Evolutionary conservation across 192 early-diverging fungal species (phyloP), one percentile per base, ranked within the genome.

Genomic region (Cetraspora pellucida): DNA sequence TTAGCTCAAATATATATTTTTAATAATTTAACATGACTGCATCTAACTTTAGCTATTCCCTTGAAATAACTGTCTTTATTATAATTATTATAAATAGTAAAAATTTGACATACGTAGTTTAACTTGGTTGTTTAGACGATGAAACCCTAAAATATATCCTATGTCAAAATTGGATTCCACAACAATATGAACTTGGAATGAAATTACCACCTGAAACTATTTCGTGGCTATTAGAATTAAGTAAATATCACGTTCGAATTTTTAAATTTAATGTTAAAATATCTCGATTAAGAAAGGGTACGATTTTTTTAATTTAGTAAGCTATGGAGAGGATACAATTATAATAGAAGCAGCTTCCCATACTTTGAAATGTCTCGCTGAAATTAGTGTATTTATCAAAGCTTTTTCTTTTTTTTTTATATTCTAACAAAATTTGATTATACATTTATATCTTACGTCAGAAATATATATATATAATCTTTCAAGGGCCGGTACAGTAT

Each of bases 341-440:
- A 59, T 74, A 31, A n/a, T 57, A 27, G 72, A 74, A 60, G 72
- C 72, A 25, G 57, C 72, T 57, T 74, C 37, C 25, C 25, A 74
- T 47, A 74, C 13, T 60, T 74, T 74, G 54, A 74, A 74, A 57
- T 17, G 60, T 37, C 16, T 74, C 16, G 25, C 55, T 7, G 52
- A 57, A 59, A 60, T 60, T 31, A 46, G 46, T 37, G 72, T 57
- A 72, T 57, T 30, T 65, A 31, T 64, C 28, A 61, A 60, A 27
- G 21, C 11, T 55, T 14, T 21, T 13, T 30, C 11, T 55, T 14
- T 21, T 13, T 30, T 61, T 61, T 16, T 61, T 30, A 13, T 8
- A 27, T 30, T 61, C 59, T 61, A 16, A 6, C 4, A 16, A 28
- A n/a, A 17, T 61, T 21, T 65, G 19, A 37, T 65, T 16, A 65